phyloP scores from a whole-genome alignment of 495 filamentous ascomycete genomes.

The Collariella sp. region DNA sequence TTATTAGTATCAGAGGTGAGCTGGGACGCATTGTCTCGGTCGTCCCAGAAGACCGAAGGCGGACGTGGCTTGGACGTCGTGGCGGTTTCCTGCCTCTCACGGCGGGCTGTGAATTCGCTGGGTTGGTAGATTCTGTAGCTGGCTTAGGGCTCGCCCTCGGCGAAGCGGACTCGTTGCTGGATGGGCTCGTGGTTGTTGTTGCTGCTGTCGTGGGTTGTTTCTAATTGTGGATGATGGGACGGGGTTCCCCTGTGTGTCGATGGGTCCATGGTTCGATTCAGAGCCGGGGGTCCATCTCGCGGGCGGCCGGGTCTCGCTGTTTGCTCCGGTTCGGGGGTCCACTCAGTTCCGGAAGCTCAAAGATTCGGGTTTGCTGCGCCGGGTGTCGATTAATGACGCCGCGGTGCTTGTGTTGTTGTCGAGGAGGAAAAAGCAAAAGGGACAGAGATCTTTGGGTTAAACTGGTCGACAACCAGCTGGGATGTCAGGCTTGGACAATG shows the following conservation, averaged over 20 bases:
- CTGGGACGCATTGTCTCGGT: conserved; percentile 13
- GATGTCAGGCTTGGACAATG: conserved; percentile 1
- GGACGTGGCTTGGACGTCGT: not conserved
- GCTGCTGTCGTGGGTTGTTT: not conserved
- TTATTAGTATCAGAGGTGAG: not conserved
- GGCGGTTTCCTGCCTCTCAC: not conserved
- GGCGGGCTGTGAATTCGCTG: not conserved
- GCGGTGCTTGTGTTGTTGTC: conserved; percentile 3
- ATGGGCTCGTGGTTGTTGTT: conserved; percentile 4
- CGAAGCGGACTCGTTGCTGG: conserved; percentile 21
- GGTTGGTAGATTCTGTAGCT: conserved; percentile 10
- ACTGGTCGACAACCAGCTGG: not conserved
- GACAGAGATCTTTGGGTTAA: not conserved
- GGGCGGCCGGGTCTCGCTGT: not conserved
- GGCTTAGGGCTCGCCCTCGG: conserved; percentile 14
- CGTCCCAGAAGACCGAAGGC: conserved; percentile 28
- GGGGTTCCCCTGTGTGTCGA: conserved; percentile 18
- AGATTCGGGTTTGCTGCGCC: not conserved
- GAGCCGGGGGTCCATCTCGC: conserved; percentile 21
- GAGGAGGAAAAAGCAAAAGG: conserved; percentile 1
- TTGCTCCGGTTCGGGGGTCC: not conserved
- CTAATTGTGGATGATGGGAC: conserved; percentile 4
- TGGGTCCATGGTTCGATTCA: conserved; percentile 21
- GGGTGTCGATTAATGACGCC: conserved; percentile 9
- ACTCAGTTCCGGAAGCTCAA: not conserved